phyloP scores from a whole-genome alignment of 75 land plant genomes.

The Sequoia sempervirens region DNA sequence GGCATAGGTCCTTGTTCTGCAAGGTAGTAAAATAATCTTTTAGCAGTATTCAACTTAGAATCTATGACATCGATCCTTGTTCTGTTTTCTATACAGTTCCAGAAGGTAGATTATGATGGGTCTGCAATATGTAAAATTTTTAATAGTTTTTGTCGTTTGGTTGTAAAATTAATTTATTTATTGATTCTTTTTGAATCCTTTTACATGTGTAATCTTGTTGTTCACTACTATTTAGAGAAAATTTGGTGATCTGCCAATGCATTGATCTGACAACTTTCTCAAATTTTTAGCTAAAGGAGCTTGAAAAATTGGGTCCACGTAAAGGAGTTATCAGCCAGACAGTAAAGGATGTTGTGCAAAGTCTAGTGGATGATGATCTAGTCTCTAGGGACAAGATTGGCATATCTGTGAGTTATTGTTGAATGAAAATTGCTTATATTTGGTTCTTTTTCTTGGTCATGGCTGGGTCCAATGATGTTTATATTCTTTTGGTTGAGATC shows the following conservation, averaged over 20 bases:
- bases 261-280: background rate
- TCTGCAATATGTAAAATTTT: background rate
- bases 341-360: constrained; percentile 93
- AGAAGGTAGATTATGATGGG: background rate
- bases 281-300: constrained; percentile 69
- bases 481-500: background rate
- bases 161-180: background rate
- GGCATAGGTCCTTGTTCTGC: background rate
- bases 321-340: constrained; percentile 94
- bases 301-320: constrained; percentile 89
- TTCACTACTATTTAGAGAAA: background rate
- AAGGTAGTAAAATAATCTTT: background rate
- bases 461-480: background rate
- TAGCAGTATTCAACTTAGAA: background rate
- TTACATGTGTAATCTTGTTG: background rate
- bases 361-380: constrained; percentile 91
- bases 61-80: background rate
- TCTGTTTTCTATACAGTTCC: background rate
- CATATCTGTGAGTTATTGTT: constrained; percentile 64
- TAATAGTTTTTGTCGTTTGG: background rate
- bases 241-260: background rate
- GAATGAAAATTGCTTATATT: background rate
- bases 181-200: background rate
- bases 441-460: background rate
- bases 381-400: constrained; percentile 92